Percentiles rank a stretch among this genome's conserved stretches.
phyloP scores from a whole-genome alignment of 441 rosid species.

The Rhodomyrtus psidioides region DNA sequence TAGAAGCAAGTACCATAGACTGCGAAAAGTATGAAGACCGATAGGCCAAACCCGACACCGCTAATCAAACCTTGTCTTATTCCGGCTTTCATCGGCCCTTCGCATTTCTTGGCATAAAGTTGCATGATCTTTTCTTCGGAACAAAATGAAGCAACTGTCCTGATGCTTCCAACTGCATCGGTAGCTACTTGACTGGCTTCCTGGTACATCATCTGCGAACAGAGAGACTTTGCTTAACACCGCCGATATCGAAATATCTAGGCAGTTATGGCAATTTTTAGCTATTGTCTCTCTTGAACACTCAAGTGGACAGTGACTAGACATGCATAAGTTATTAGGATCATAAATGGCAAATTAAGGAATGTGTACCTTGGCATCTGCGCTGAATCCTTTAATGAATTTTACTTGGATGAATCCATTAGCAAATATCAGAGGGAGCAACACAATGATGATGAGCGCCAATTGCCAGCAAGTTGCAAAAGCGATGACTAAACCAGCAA shows the following conservation, averaged over 20 bases:
- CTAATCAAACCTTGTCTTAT: constrained; percentile 7
- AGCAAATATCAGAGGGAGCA: constrained; percentile 1
- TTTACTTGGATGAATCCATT: constrained; percentile 8
- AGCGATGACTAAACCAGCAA: constrained; percentile 4
- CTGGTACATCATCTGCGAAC: constrained; percentile 11
- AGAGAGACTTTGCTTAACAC: background rate
- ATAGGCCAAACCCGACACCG: constrained; percentile 8
- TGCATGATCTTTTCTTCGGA: constrained; percentile 15
- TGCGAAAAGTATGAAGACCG: constrained; percentile 1
- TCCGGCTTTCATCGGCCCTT: constrained; percentile 7
- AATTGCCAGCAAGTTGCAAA: constrained; percentile 8
- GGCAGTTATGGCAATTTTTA: background rate
- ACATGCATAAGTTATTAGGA: background rate
- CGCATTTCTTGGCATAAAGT: constrained; percentile 10
- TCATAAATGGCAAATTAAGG: background rate
- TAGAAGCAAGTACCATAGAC: constrained; percentile 11
- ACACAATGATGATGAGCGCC: background rate
- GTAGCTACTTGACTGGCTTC: constrained; percentile 12
- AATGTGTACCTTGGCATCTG: constrained; percentile 10
- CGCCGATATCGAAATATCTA: background rate
- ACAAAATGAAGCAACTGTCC: constrained; percentile 14
- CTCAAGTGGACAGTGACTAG: background rate
- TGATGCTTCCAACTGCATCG: constrained; percentile 11
- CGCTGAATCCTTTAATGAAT: constrained; percentile 17
- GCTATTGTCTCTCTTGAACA: background rate